A percentile compares a stretch with the other conserved stretches of the same genome.
These are phyloP conservation scores for Cyclostephanos invisitatus DNA, from an alignment of 108 stramenopile species.

Conservation along the genomic window DNA sequence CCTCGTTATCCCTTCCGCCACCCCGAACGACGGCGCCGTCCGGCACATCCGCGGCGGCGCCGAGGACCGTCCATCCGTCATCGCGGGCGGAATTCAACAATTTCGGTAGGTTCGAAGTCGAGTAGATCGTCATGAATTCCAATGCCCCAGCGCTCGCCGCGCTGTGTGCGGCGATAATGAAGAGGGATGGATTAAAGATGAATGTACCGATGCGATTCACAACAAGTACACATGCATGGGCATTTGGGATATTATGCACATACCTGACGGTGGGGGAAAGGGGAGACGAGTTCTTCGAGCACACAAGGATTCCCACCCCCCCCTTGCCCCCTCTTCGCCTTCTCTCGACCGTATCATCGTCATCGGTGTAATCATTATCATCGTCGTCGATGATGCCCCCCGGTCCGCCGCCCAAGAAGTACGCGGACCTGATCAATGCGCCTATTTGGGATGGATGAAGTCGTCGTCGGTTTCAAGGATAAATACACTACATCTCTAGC, in stretches of 20 bases:
- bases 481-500: neutral
- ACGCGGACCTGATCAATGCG: constrained; percentile 78
- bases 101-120: constrained; percentile 80
- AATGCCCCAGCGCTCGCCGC: constrained; percentile 89
- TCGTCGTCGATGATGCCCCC: constrained; percentile 28
- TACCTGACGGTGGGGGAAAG: constrained; percentile 60
- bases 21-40: constrained; percentile 12
- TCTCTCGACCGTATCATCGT: neutral
- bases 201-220: too few relatives aligned
- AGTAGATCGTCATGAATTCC: constrained; percentile 73
- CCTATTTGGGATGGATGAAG: neutral
- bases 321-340: neutral
- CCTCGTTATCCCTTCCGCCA: neutral
- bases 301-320: constrained; percentile 69
- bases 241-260: neutral
- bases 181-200: neutral
- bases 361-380: neutral
- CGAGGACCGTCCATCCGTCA: constrained; percentile 92
- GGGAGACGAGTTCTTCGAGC: constrained; percentile 90
- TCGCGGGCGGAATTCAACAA: constrained; percentile 70
- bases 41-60: constrained; percentile 69
- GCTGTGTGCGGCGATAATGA: constrained; percentile 8
- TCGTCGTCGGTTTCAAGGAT: too few relatives aligned
- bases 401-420: constrained; percentile 72
- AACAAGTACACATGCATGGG: neutral